Base-by-base conservation (phyloP, 441 rosid species). In the Dalechampia spathulata region DNA sequence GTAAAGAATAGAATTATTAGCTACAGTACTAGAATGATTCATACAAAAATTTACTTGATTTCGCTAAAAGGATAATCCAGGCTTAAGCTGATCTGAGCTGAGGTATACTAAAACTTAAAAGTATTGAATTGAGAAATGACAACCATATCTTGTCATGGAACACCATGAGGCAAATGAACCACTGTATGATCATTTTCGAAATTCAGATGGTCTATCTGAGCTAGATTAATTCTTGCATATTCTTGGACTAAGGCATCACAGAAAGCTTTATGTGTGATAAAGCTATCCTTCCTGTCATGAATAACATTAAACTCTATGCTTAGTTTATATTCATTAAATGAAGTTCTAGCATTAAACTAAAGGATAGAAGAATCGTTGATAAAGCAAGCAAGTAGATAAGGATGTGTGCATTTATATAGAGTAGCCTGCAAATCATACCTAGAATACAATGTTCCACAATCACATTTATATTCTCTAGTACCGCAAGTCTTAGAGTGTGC, bases 401-500 rank as follows among this genome's bases (percentile, higher is more conserved):
- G n/a, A n/a, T n/a, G n/a, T n/a, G n/a, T n/a, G n/a, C n/a, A n/a
- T n/a, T n/a, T n/a, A n/a, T n/a, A n/a, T n/a, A n/a, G n/a, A n/a
- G n/a, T n/a, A n/a, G n/a, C n/a, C n/a, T 47, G 27, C 4, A 57
- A 23, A 34, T 36, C 37, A 12, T 69, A 78, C 90, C 90, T 81
- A 38, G 87, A 83, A 73, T 81, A 83, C 42, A 81, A 52, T 41
- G 84, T 79, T 25, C 90, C 87, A 42, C 90, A 83, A 36, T 81
- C 90, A 60, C 90, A 83, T 68, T 71, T 81, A 51, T 79, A 83
- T 76, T 83, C 90, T 61, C 74, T 69, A 54, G 87, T 78, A 25
- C 90, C 87, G 36, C 87, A 83, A 62, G 80, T 77, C 63, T 81
- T 83, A 81, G 80, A 74, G 62, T 83, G 90, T 20, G 90, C 87